Conservation (phyloP, 2,329 filamentous ascomycete species). For the Diaporthe sp. region DNA sequence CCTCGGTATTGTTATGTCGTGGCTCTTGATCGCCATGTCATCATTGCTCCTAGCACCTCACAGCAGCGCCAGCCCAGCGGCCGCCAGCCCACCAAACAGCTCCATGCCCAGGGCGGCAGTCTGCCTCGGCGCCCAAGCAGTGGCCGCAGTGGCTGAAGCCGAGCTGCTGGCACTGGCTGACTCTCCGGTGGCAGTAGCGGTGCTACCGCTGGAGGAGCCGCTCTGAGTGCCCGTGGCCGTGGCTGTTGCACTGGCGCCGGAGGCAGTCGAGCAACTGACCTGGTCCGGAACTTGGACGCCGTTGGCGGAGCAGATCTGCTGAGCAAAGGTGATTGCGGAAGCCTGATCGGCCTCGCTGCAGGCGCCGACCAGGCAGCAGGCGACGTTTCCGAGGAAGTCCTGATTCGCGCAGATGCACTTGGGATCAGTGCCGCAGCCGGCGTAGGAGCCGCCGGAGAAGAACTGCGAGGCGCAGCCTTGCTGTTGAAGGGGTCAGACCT, state of each 20-base stretch:
- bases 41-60: conserved; percentile 1
- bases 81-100: conserved; percentile 40
- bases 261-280: conserved; percentile 48
- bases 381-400: conserved; percentile 57
- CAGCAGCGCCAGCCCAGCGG: conserved; percentile 37
- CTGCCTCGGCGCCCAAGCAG: conserved; percentile 38
- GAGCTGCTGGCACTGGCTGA: conserved; percentile 33
- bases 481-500: conserved; percentile 42
- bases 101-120: conserved; percentile 39
- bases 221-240: conserved; percentile 39
- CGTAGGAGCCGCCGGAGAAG: conserved; percentile 51
- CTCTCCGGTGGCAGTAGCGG: conserved; percentile 34
- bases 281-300: conserved; percentile 52
- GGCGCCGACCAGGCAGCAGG: conserved; percentile 52
- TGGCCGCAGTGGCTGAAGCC: conserved; percentile 5
- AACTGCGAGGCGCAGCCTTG: conserved; percentile 48
- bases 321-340: conserved; percentile 50
- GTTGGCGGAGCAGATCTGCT: conserved; percentile 50
- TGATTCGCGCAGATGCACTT: conserved; percentile 59
- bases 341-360: conserved; percentile 50
- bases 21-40: background rate
- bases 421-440: conserved; percentile 52
- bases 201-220: conserved; percentile 39
- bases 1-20: background rate
- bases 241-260: conserved; percentile 31